phyloP scores from a whole-genome alignment of 331 rosid genomes.

The Malus hybrid region DNA sequence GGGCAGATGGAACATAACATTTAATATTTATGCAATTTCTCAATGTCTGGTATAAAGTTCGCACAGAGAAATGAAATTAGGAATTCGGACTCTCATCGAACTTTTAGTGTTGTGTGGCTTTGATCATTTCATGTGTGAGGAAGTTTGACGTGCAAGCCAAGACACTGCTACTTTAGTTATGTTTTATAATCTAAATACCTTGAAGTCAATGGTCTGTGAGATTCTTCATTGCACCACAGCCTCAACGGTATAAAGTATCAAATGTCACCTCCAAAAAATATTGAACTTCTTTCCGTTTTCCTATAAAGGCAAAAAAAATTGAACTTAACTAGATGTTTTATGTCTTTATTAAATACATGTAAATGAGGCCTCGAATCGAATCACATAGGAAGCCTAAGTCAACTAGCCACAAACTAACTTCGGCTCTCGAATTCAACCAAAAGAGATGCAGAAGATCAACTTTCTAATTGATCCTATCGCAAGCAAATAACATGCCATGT shows the following conservation, averaged over 20 bases:
- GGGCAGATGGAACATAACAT: not conserved
- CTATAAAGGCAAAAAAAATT: not conserved
- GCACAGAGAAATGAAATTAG: not conserved
- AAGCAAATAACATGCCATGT: not conserved
- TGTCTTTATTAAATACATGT: not conserved
- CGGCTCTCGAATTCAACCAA: not conserved
- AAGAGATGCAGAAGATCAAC: not conserved
- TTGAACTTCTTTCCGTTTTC: not conserved
- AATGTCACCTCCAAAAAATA: not conserved
- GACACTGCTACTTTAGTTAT: not conserved
- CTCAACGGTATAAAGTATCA: not conserved
- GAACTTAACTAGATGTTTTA: not conserved
- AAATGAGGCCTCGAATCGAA: not conserved
- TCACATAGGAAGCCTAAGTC: not conserved
- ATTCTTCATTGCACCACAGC: not conserved
- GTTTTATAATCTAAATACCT: not conserved
- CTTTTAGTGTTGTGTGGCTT: not conserved
- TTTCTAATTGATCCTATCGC: not conserved
- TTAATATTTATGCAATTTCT: slow-evolving; percentile 24
- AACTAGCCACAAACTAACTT: not conserved
- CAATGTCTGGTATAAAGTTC: not conserved
- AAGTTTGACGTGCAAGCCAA: slow-evolving; percentile 20
- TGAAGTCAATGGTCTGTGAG: not conserved
- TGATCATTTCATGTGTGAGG: not conserved
- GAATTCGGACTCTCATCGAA: not conserved